These are phyloP conservation scores for Quercus lobata DNA, from an alignment of 331 rosid genomes.

Conservation along the genomic window DNA sequence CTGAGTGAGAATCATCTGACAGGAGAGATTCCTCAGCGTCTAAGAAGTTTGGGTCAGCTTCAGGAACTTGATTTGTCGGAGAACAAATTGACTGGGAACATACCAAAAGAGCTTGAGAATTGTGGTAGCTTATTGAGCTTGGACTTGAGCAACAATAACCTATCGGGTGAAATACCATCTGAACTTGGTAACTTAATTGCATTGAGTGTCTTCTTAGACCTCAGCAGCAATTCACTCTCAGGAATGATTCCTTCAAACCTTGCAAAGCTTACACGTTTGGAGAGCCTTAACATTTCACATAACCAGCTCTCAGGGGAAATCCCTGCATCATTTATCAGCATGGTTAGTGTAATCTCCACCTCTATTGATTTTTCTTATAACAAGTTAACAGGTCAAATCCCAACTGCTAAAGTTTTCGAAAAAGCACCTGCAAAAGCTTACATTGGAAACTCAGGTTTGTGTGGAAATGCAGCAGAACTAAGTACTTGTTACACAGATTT, in stretches of 20 bases:
- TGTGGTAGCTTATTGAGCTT: too few species aligned
- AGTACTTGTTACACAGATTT: slow-evolving; percentile 18
- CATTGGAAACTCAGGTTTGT: slow-evolving; percentile 51
- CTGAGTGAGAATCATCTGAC: slow-evolving; percentile 49
- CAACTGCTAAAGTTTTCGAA: slow-evolving; percentile 21
- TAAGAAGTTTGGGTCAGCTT: slow-evolving; percentile 29
- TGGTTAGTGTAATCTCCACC: slow-evolving; percentile 34
- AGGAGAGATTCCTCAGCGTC: slow-evolving; percentile 36
- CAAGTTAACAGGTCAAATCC: slow-evolving; percentile 41
- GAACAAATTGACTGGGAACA: slow-evolving; percentile 39
- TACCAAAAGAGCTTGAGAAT: slow-evolving; percentile 32
- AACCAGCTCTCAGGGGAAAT: slow-evolving; percentile 54
- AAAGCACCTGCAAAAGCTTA: slow-evolving; percentile 36
- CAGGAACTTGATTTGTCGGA: slow-evolving; percentile 36
- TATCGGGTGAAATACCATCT: too few species aligned
- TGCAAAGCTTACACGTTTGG: slow-evolving; percentile 10
- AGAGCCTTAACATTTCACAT: slow-evolving; percentile 53
- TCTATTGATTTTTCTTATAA: slow-evolving; percentile 63
- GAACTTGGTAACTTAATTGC: too few species aligned
- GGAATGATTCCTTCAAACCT: too few species aligned
- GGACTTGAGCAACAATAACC: too few species aligned
- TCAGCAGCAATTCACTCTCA: too few species aligned
- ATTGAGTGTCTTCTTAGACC: too few species aligned
- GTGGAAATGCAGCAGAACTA: slow-evolving; percentile 47
- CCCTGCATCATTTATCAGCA: slow-evolving; percentile 21